Percentiles rank a stretch among this genome's conserved stretches.
Evolutionary conservation across 169 alveolate genomes (phyloP).

Genomic region (Plasmodium gallinaceum): DNA sequence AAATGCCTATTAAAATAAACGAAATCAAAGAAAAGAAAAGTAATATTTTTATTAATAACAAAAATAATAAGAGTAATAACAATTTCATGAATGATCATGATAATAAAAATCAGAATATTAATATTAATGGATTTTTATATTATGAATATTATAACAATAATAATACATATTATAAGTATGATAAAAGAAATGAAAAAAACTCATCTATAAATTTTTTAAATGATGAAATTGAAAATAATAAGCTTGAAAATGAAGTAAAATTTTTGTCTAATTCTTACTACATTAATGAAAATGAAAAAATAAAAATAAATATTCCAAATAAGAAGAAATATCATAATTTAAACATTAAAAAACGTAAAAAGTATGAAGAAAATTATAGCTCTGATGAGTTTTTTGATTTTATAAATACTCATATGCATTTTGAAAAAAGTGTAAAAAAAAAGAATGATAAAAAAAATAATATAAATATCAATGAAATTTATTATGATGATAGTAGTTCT

Average conservation of each 20-base stretch:
- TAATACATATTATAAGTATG: background rate
- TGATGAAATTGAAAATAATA: background rate
- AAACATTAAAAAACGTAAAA: background rate
- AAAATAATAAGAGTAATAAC: too few species aligned
- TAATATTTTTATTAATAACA: too few species aligned
- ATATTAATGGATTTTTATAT: too few species aligned
- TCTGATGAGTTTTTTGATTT: conserved; percentile 25
- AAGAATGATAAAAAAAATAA: conserved; percentile 1
- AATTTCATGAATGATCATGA: too few species aligned
- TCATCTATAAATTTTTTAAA: background rate
- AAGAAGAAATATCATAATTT: background rate
- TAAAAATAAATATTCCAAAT: background rate
- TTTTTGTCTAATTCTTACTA: background rate
- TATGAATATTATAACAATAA: background rate
- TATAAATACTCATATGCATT: background rate
- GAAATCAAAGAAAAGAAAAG: background rate
- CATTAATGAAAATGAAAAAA: background rate
- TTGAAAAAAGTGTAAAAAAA: background rate
- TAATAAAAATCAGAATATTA: too few species aligned
- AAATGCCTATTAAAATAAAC: background rate
- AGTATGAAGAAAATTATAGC: conserved; percentile 7
- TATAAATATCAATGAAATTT: background rate
- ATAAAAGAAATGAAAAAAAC: background rate
- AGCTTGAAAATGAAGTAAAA: background rate
- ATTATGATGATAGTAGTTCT: too few species aligned